phyloP scores from a whole-genome alignment of 164 flowering plant species.

The Liriodendron chinense region DNA sequence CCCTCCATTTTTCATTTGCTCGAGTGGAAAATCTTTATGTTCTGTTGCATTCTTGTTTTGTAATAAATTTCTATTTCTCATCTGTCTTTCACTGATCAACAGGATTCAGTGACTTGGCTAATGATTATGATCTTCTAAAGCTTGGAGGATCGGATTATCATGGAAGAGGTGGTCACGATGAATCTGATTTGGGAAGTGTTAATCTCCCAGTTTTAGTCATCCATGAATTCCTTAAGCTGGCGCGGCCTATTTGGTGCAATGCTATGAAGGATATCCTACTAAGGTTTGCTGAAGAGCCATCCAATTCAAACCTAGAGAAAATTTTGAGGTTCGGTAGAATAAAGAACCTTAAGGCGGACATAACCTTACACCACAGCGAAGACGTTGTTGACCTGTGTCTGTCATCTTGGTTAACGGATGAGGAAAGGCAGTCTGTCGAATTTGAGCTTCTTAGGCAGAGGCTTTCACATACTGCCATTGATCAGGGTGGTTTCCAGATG shows the following conservation, averaged over 20 bases:
- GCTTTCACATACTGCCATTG: constrained; percentile 35
- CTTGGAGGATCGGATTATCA: constrained; percentile 96
- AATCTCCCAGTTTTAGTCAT: constrained; percentile 57
- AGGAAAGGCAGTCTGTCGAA: constrained; percentile 54
- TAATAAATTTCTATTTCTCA: neutral
- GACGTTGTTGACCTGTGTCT: constrained; percentile 53
- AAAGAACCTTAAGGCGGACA: constrained; percentile 27
- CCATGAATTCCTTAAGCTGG: constrained; percentile 66
- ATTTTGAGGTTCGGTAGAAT: constrained; percentile 45
- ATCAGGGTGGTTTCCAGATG: constrained; percentile 16
- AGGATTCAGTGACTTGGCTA: constrained; percentile 75
- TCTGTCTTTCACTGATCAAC: constrained; percentile 14
- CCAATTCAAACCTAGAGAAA: constrained; percentile 45
- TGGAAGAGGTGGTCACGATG: constrained; percentile 69
- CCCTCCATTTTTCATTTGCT: no score
- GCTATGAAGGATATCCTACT: constrained; percentile 53
- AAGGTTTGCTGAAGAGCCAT: constrained; percentile 55
- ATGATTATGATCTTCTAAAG: constrained; percentile 64
- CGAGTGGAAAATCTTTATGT: neutral
- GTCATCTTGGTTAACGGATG: constrained; percentile 61
- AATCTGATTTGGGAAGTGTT: constrained; percentile 80
- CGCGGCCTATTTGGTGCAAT: constrained; percentile 73
- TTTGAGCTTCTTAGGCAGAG: constrained; percentile 49
- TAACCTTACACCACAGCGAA: constrained; percentile 24
- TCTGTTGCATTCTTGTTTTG: neutral